phyloP scores from a whole-genome alignment of 176 grass and related monocot genomes.

The Miscanthus lutarioriparius region DNA sequence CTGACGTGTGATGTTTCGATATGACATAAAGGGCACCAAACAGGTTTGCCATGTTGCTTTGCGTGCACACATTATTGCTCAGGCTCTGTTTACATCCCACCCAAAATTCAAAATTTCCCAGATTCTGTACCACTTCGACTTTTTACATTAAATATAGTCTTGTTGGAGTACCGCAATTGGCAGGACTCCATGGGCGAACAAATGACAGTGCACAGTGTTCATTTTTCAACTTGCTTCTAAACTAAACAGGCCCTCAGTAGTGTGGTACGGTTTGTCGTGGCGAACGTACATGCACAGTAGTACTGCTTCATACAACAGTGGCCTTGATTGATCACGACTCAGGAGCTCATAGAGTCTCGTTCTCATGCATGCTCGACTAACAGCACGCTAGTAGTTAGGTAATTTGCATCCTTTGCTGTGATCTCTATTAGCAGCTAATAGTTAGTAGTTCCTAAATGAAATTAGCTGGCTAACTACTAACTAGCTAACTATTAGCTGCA shows the following conservation, averaged over 20 bases:
- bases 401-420: background rate
- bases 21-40: slow-evolving; percentile 18
- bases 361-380: background rate
- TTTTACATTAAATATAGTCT: slow-evolving; percentile 20
- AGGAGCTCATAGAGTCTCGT: background rate
- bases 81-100: too few species aligned
- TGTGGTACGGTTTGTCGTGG: too few species aligned
- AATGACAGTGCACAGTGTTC: too few species aligned
- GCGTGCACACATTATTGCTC: slow-evolving; percentile 35
- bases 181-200: background rate
- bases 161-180: background rate
- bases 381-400: background rate
- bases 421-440: background rate
- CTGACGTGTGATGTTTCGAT: background rate
- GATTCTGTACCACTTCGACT: background rate
- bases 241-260: too few species aligned
- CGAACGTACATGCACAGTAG: slow-evolving; percentile 15
- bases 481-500: background rate
- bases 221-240: too few species aligned
- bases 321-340: background rate
- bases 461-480: background rate
- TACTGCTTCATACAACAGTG: background rate
- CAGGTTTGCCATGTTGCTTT: slow-evolving; percentile 21
- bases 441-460: background rate
- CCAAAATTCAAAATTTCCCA: too few species aligned